Evolutionary conservation across 2,329 filamentous ascomycete species (phyloP).

Genomic region (Salinomyces thailandicus): DNA sequence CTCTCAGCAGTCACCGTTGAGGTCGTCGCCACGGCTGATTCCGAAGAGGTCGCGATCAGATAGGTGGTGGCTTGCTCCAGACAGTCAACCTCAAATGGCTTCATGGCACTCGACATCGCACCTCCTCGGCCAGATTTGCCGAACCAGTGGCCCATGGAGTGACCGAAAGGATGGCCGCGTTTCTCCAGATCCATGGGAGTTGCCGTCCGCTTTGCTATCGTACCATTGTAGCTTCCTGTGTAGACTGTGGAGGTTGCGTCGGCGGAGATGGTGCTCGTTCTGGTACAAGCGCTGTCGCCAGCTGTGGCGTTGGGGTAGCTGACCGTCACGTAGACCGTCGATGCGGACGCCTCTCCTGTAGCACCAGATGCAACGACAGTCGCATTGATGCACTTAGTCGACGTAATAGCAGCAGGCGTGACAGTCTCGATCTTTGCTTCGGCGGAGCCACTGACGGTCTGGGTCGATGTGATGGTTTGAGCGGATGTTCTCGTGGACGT

Average conservation of each 20-base stretch:
- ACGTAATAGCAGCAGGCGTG: slow-evolving; percentile 1
- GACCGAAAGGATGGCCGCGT: slow-evolving; percentile 2
- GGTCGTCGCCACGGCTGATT: slow-evolving; percentile 10
- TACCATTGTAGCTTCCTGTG: slow-evolving; percentile 16
- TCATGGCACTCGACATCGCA: slow-evolving; percentile 5
- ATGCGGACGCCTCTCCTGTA: background rate
- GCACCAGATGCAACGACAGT: too few species aligned
- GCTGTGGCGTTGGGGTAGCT: background rate
- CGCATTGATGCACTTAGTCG: background rate
- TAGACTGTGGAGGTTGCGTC: slow-evolving; percentile 15
- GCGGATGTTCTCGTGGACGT: slow-evolving; percentile 1
- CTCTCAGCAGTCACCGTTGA: slow-evolving; percentile 15
- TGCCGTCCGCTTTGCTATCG: slow-evolving; percentile 14
- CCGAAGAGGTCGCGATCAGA: slow-evolving; percentile 11
- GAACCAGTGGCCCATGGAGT: slow-evolving; percentile 4
- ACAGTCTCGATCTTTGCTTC: background rate
- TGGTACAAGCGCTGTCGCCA: slow-evolving; percentile 1
- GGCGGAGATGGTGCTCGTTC: slow-evolving; percentile 2
- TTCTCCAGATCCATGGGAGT: slow-evolving; percentile 8
- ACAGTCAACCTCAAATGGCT: slow-evolving; percentile 16
- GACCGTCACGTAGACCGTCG: slow-evolving; percentile 1
- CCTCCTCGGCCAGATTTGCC: slow-evolving; percentile 5
- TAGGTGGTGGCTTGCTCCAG: slow-evolving; percentile 16
- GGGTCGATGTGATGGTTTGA: slow-evolving; percentile 3
- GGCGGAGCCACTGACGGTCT: slow-evolving; percentile 1